phyloP scores from a whole-genome alignment of 805 yeast genomes.

The Pichia sporocuriosa region DNA sequence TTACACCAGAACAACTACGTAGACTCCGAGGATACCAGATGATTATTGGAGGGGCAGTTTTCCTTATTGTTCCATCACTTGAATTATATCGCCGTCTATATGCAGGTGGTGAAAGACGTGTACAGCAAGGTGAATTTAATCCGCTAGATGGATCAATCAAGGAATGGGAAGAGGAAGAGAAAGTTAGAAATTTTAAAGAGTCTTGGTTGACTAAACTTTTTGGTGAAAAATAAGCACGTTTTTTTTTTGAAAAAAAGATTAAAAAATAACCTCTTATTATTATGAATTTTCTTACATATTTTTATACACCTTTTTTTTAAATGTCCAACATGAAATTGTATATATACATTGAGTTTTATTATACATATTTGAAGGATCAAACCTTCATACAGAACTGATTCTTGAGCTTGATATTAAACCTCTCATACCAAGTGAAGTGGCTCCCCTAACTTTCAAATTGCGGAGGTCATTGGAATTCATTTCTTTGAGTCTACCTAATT shows the following conservation, averaged over 20 bases:
- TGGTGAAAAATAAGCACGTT: conserved; percentile 33
- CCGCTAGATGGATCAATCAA: conserved; percentile 39
- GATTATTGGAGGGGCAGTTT: conserved; percentile 27
- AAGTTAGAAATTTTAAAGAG: conserved; percentile 29
- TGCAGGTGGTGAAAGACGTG: conserved; percentile 36
- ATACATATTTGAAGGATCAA: conserved; percentile 39
- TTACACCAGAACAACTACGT: conserved; percentile 20
- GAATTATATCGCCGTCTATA: conserved; percentile 31
- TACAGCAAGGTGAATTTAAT: conserved; percentile 39
- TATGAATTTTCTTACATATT: background rate
- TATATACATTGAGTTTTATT: too few species aligned
- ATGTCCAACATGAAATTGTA: too few species aligned
- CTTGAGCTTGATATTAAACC: background rate
- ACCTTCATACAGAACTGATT: conserved; percentile 16
- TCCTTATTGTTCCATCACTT: conserved; percentile 25
- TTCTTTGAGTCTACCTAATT: background rate
- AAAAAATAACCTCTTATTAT: too few species aligned
- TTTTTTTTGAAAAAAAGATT: too few species aligned
- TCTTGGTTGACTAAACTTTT: conserved; percentile 37
- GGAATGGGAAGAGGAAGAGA: conserved; percentile 39
- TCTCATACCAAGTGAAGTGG: conserved; percentile 9
- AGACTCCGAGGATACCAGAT: conserved; percentile 25
- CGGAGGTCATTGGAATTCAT: background rate
- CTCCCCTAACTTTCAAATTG: conserved; percentile 4
- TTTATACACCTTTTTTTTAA: too few species aligned